Conservation (phyloP, 2,329 filamentous ascomycete species). For the Thielaviopsis populi region DNA sequence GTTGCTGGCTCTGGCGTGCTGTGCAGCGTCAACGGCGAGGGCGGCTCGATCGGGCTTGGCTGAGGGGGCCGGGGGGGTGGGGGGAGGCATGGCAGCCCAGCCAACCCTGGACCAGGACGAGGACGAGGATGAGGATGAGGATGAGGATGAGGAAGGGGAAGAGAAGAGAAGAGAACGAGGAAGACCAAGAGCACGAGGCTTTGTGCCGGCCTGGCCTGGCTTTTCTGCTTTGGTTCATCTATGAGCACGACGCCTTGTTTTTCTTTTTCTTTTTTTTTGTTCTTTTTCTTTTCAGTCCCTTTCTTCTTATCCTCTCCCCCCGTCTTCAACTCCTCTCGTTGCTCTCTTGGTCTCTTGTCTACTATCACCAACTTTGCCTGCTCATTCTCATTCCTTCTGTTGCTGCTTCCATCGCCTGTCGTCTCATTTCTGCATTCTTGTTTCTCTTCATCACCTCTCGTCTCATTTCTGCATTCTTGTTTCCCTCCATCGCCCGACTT, state of each 20-base stretch:
- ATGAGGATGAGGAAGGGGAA: too few relatives aligned
- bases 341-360: neutral
- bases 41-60: constrained; percentile 2
- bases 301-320: too few relatives aligned
- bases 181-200: too few relatives aligned
- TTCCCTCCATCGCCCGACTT: neutral
- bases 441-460: neutral
- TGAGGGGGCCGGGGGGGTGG: neutral
- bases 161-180: too few relatives aligned
- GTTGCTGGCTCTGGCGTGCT: too few relatives aligned
- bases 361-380: neutral
- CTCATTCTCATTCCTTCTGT: neutral
- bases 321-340: too few relatives aligned
- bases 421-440: neutral
- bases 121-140: too few relatives aligned
- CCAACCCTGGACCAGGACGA: too few relatives aligned
- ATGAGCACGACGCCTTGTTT: neutral
- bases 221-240: neutral
- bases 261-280: neutral
- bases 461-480: neutral
- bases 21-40: neutral
- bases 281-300: neutral
- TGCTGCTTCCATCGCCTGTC: neutral
- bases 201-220: too few relatives aligned
- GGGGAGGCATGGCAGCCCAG: neutral